These are phyloP conservation scores for Ambrosiella xylebori DNA, from an alignment of 2,329 filamentous ascomycete species.

Conservation along the genomic window DNA sequence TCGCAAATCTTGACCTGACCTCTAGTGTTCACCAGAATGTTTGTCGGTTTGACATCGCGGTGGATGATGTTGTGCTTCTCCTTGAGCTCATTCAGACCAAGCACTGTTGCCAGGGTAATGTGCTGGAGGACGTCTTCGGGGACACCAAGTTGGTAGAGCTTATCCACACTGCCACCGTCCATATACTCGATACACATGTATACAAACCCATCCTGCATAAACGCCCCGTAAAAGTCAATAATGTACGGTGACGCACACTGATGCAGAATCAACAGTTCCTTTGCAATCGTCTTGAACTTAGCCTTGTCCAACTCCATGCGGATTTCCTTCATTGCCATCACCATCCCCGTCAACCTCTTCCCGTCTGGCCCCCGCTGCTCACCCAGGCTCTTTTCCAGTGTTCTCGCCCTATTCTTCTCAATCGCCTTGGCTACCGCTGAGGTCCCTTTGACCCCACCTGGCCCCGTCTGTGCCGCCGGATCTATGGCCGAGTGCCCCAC, in stretches of 20 bases:
- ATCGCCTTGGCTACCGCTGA: conserved; percentile 13
- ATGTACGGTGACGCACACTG: conserved; percentile 91
- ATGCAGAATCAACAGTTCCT: conserved; percentile 91
- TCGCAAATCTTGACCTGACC: conserved; percentile 97
- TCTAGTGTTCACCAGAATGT: conserved; percentile 76
- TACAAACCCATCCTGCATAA: conserved; percentile 96
- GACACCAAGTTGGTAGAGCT: conserved; percentile 78
- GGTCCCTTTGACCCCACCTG: background rate
- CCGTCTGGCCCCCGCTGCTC: background rate
- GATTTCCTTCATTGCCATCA: conserved; percentile 99
- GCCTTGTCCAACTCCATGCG: conserved; percentile 87
- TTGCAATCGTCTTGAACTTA: conserved; percentile 93
- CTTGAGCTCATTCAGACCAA: conserved; percentile 83
- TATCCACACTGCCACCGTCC: conserved; percentile 96
- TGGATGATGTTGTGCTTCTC: conserved; percentile 99
- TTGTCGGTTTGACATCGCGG: conserved; percentile 96
- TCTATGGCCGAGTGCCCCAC: conserved; percentile 24
- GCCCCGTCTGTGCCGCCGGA: conserved; percentile 12
- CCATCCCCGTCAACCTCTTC: conserved; percentile 42
- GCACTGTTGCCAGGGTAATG: conserved; percentile 75
- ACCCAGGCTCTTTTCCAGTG: background rate
- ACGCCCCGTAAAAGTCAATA: conserved; percentile 96
- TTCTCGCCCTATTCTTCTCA: conserved; percentile 13
- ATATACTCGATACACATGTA: conserved; percentile 99
- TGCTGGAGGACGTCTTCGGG: conserved; percentile 78